Base-by-base conservation (phyloP, 441 rosid species). In the Croton setiger region DNA sequence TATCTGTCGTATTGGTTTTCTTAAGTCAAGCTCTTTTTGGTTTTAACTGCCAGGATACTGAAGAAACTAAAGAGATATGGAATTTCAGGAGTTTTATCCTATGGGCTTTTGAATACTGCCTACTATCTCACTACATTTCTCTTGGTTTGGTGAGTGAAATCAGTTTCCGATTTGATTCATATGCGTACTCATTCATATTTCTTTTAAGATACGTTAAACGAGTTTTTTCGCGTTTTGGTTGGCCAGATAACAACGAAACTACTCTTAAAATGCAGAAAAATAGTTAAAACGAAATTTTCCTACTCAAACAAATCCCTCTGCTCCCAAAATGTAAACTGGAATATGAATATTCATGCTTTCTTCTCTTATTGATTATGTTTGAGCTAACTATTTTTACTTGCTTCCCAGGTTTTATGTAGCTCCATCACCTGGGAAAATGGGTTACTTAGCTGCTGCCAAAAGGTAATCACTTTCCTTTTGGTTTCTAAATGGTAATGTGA, bases 391-490 rank as follows among this genome's bases (percentile, higher is more conserved):
- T 5, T 21, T 36, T 60, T 21, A 41, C 70, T 71, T 78, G 69
- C 58, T 64, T 76, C 63, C 37, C 41, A 91, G 98, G 98, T 85
- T 93, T 68, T 93, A 88, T 83, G 84, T 91, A 78, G 88, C 97
- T 61, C 97, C 97, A 36, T 85, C 86, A 36, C 96, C 96, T 4
- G 89, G 92, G 70, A 86, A 78, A 78, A 83, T 89, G 93, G 97
- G 98, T 63, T 89, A 85, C 76, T 53, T 81, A 10, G 93, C 88
- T 60, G 95, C 96, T 35, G 87, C 77, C 71, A 81, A 89, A 81
- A 87, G 98, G 98, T 91, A 80, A 66, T 3, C n/a, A 45, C 35
- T 70, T 14, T 45, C 60, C 59, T 63, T 60, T 4, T 9, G 18
- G n/a, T 7, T 20, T 51, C 15, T 36, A 43, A 59, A 60, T 62